A percentile compares a stretch with the other conserved stretches of the same genome.
These are phyloP conservation scores for Rhodamnia rubescens DNA, from an alignment of 345 rosid species.

Conservation along the genomic window DNA sequence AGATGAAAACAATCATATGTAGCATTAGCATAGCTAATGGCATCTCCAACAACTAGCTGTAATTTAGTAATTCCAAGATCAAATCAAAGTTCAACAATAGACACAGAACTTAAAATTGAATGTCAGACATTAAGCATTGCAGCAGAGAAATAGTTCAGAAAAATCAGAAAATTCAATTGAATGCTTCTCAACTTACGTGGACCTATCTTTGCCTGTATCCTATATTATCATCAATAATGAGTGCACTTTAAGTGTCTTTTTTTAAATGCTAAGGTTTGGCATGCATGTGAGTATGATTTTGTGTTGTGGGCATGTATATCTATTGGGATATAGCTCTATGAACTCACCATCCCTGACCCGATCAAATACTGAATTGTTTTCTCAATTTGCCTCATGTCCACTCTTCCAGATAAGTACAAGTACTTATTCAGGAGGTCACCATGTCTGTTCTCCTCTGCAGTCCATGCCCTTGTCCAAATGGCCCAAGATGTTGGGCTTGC, in stretches of 20 bases:
- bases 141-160: not conserved
- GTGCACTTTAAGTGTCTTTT: not conserved
- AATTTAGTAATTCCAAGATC: not conserved
- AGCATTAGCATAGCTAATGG: not conserved
- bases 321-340: not conserved
- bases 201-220: not conserved
- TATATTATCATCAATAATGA: not conserved
- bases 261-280: not conserved
- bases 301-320: not conserved
- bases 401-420: constrained; percentile 61
- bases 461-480: constrained; percentile 62
- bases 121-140: not conserved
- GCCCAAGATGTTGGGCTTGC: constrained; percentile 78
- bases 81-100: not conserved
- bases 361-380: constrained; percentile 66
- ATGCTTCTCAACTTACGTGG: not conserved
- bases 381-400: constrained; percentile 66
- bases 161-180: not conserved
- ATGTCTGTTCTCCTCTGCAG: constrained; percentile 69
- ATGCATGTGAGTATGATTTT: not conserved
- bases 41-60: not conserved
- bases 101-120: not conserved
- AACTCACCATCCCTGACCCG: constrained; percentile 66
- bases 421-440: constrained; percentile 64
- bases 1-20: not conserved